Percentiles rank a stretch among this genome's conserved stretches.
phyloP scores from a whole-genome alignment of 1,284 basidiomycete species.

The Pseudozyma hubeiensis region DNA sequence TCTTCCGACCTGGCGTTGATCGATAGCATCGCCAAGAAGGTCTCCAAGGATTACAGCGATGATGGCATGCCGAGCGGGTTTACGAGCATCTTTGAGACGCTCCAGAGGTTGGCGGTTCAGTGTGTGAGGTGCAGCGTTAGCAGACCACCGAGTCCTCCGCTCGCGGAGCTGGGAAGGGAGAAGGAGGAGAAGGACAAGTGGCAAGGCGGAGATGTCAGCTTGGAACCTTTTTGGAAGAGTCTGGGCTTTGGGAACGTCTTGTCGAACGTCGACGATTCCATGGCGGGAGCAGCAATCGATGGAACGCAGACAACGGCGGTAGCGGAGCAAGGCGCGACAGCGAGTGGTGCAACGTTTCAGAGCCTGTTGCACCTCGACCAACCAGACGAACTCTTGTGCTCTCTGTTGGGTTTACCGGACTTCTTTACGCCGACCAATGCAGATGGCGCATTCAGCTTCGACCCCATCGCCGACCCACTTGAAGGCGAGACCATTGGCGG shows the following conservation, averaged over 20 bases:
- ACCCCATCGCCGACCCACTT: too few relatives aligned
- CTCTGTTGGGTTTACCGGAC: slow-evolving; percentile 13
- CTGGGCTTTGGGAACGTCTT: slow-evolving; percentile 10
- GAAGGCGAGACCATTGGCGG: background rate
- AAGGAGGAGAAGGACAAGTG: background rate
- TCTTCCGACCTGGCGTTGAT: slow-evolving; percentile 14
- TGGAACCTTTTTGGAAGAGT: slow-evolving; percentile 12
- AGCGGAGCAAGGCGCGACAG: too few relatives aligned
- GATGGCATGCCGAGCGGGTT: slow-evolving; percentile 15
- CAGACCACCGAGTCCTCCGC: slow-evolving; percentile 2
- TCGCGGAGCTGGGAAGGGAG: background rate
- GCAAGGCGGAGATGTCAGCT: background rate
- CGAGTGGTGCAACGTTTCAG: background rate
- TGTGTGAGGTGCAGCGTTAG: slow-evolving; percentile 7
- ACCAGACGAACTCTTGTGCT: slow-evolving; percentile 11
- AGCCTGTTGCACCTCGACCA: slow-evolving; percentile 9
- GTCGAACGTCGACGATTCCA: background rate
- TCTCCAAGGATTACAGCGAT: slow-evolving; percentile 3
- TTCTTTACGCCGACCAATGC: slow-evolving; percentile 5
- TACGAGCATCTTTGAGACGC: slow-evolving; percentile 14
- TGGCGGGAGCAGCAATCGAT: background rate
- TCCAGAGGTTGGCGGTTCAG: slow-evolving; percentile 11
- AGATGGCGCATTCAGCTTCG: too few relatives aligned
- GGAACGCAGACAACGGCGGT: background rate
- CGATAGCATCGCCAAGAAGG: slow-evolving; percentile 14